Percentiles rank a stretch among this genome's conserved stretches.
Evolutionary conservation across 202 grass and related monocot genomes (phyloP).

Genomic region (Zizania palustris): DNA sequence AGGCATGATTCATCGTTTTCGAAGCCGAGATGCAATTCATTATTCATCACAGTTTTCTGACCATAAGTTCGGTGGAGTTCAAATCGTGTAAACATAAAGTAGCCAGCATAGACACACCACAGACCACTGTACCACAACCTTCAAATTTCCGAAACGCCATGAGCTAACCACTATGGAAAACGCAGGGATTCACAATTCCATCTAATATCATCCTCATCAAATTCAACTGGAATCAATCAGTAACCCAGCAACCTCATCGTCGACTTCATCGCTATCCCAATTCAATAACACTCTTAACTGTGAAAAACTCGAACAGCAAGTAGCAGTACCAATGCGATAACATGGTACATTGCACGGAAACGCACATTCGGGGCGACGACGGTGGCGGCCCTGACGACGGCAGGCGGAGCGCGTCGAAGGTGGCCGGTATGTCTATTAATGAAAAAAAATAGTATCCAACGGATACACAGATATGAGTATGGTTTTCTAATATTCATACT

Average conservation of each 20-base stretch:
- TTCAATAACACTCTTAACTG: neutral
- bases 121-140: neutral
- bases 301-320: neutral
- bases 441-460: too few relatives aligned
- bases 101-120: neutral
- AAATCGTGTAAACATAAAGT: neutral
- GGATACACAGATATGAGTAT: too few relatives aligned
- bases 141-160: neutral
- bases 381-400: constrained; percentile 63
- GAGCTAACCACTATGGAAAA: neutral
- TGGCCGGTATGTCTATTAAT: too few relatives aligned
- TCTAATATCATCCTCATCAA: neutral
- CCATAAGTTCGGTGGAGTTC: neutral
- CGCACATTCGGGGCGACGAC: constrained; percentile 81
- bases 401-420: constrained; percentile 1
- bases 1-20: neutral
- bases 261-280: neutral
- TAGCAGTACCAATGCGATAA: neutral
- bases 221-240: neutral
- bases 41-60: neutral
- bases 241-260: neutral
- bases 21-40: neutral
- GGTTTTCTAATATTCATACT: too few relatives aligned
- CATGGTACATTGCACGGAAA: constrained; percentile 18
- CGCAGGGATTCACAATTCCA: neutral